These are phyloP conservation scores for Paradendryphiella salina DNA, from an alignment of 2,329 filamentous ascomycete genomes.

Conservation along the genomic window DNA sequence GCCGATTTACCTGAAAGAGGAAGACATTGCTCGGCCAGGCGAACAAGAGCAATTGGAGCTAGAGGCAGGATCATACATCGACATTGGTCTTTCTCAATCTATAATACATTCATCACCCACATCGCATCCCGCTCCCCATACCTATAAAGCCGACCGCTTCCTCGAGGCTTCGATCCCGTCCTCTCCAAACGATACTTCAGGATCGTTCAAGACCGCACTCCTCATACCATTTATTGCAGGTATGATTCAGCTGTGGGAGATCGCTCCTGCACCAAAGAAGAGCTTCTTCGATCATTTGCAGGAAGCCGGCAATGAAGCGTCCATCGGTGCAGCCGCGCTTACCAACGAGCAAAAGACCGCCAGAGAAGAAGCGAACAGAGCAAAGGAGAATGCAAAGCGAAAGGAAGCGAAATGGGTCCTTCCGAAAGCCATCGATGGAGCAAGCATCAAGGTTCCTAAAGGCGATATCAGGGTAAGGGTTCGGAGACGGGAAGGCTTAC, in stretches of 20 bases:
- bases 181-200: slow-evolving; percentile 21
- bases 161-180: slow-evolving; percentile 15
- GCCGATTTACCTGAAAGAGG: slow-evolving; percentile 29
- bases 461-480: slow-evolving; percentile 60
- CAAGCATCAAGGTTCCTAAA: slow-evolving; percentile 56
- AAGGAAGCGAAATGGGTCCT: slow-evolving; percentile 51
- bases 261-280: slow-evolving; percentile 41
- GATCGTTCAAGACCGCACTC: slow-evolving; percentile 30
- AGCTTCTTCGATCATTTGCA: slow-evolving; percentile 37
- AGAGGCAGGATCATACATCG: slow-evolving; percentile 32
- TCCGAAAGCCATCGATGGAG: slow-evolving; percentile 53
- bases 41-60: slow-evolving; percentile 33
- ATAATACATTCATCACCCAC: slow-evolving; percentile 39
- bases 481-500: slow-evolving; percentile 43
- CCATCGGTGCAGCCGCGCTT: slow-evolving; percentile 32
- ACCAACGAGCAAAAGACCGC: slow-evolving; percentile 18
- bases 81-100: slow-evolving; percentile 36
- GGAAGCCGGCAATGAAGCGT: slow-evolving; percentile 39
- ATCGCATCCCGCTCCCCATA: slow-evolving; percentile 24
- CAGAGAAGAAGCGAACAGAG: slow-evolving; percentile 12
- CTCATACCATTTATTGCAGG: slow-evolving; percentile 38
- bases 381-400: slow-evolving; percentile 11
- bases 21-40: slow-evolving; percentile 16
- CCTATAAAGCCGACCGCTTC: slow-evolving; percentile 38
- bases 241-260: slow-evolving; percentile 43